These are phyloP conservation scores for Vaucheria bursata DNA, from an alignment of 352 stramenopile species.

Conservation along the genomic window DNA sequence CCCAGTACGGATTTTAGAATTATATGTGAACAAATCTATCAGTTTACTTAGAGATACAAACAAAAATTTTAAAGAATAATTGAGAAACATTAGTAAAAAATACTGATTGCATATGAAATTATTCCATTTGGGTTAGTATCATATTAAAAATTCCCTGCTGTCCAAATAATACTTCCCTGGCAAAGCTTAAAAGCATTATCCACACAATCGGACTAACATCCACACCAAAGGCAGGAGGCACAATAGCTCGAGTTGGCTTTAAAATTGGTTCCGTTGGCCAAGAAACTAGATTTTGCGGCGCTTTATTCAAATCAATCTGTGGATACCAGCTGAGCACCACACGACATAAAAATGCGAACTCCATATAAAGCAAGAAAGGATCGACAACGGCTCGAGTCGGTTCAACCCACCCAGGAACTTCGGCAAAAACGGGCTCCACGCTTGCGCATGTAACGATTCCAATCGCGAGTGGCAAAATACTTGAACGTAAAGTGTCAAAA, in stretches of 20 bases:
- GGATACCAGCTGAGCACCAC: constrained; percentile 68
- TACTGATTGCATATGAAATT: too few relatives aligned
- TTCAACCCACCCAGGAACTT: constrained; percentile 19
- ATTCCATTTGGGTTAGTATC: too few relatives aligned
- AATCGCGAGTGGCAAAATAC: too few relatives aligned
- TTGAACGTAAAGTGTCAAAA: too few relatives aligned
- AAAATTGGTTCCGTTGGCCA: constrained; percentile 68
- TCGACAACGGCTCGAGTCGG: constrained; percentile 26
- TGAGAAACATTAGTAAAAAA: too few relatives aligned
- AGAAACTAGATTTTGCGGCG: constrained; percentile 61
- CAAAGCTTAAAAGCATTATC: constrained; percentile 67
- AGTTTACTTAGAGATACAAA: too few relatives aligned
- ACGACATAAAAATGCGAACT: constrained; percentile 30
- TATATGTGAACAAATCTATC: too few relatives aligned
- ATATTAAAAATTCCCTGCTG: constrained; percentile 71
- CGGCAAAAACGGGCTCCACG: constrained; percentile 3
- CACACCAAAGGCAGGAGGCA: constrained; percentile 70
- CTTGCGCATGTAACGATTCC: neutral
- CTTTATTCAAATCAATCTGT: constrained; percentile 61
- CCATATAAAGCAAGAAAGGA: constrained; percentile 28
- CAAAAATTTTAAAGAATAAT: too few relatives aligned
- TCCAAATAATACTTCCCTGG: constrained; percentile 68
- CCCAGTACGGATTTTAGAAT: too few relatives aligned
- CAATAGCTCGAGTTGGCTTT: constrained; percentile 50
- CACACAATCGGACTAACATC: constrained; percentile 71